Conservation (phyloP, 2,329 filamentous ascomycete species). For the Penicillium sp. region DNA sequence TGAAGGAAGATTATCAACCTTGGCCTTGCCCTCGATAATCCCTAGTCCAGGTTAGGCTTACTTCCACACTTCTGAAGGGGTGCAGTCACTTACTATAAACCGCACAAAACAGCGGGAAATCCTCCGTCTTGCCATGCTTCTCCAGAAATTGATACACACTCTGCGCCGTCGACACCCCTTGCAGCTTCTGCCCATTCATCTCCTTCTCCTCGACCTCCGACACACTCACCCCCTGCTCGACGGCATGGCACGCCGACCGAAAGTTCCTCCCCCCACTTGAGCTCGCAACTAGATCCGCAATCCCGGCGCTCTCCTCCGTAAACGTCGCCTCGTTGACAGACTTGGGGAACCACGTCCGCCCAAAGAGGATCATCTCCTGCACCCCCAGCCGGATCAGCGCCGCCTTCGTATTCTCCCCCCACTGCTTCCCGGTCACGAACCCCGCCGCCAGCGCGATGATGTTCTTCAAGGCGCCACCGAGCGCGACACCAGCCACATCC, state of each 20-base stretch:
- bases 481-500: slow-evolving; percentile 55
- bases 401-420: slow-evolving; percentile 95
- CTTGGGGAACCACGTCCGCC: slow-evolving; percentile 42
- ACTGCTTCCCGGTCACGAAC: slow-evolving; percentile 88
- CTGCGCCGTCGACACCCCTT: slow-evolving; percentile 24
- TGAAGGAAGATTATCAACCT: slow-evolving; percentile 4
- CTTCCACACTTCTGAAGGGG: too few species aligned
- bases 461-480: slow-evolving; percentile 91
- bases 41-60: not conserved
- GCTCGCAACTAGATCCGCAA: slow-evolving; percentile 27
- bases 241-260: slow-evolving; percentile 23
- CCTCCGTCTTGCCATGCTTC: slow-evolving; percentile 19
- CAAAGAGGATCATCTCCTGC: slow-evolving; percentile 90
- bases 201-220: slow-evolving; percentile 24
- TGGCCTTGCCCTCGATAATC: slow-evolving; percentile 1
- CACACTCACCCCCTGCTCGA: slow-evolving; percentile 24
- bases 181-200: slow-evolving; percentile 26
- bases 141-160: slow-evolving; percentile 19
- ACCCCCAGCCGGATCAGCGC: slow-evolving; percentile 92
- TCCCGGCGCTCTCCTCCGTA: slow-evolving; percentile 31
- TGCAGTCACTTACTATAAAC: slow-evolving; percentile 14
- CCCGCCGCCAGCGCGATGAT: slow-evolving; percentile 88
- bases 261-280: slow-evolving; percentile 24
- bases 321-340: slow-evolving; percentile 24
- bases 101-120: slow-evolving; percentile 23